Base-by-base conservation (phyloP, 2,329 filamentous ascomycete genomes). In the Fragosphaeria purpurea region DNA sequence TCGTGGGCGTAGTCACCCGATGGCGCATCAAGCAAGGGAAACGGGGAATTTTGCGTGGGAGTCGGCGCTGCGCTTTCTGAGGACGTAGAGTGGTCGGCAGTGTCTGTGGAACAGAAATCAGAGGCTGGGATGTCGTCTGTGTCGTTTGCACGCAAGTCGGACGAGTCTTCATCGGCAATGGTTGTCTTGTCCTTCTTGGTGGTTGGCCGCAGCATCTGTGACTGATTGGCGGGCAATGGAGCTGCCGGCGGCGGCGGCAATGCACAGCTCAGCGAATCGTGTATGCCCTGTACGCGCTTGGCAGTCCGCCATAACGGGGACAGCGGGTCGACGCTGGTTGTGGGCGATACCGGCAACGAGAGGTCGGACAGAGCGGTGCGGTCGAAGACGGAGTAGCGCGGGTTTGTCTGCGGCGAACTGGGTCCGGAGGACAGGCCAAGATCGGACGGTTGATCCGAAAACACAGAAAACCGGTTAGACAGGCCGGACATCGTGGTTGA, bases 281-380 rank as follows among this genome's bases (percentile, higher is more conserved):
- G 47, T 5, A 54, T 38, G 7, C 39, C 65, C 9, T 74, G 71
- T 59, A 82, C 83, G 44, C 70, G 70, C 56, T 81, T 77, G 7
- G 64, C 62, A 11, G 70, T 63, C 38, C 66, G 67, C 70, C 79
- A 79, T 3, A 72, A 72, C 2, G 76, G 79, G 41, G 85, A 85
- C 59, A 79, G 70, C 2, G 88, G 86, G 73, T 74, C 78, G 11
- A 83, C 71, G 48, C 82, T 84, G 1, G 88, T 95, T 12, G 86
- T 83, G 0, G 93, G 91, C 39, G 90, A 96, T 1, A 81, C 84
- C 1, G 90, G 87, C 45, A 83, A 76, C 9, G 87, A 89, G 4
- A 78, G 83, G 47, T 87, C 83, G 13, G 73, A 70, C 44, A 85
- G 79, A 9, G 77, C 11, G 4, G 46, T 69, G 35, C 80, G 77